Base-by-base conservation (phyloP, 2,329 filamentous ascomycete genomes). In the Aurifilum marmelostoma region DNA sequence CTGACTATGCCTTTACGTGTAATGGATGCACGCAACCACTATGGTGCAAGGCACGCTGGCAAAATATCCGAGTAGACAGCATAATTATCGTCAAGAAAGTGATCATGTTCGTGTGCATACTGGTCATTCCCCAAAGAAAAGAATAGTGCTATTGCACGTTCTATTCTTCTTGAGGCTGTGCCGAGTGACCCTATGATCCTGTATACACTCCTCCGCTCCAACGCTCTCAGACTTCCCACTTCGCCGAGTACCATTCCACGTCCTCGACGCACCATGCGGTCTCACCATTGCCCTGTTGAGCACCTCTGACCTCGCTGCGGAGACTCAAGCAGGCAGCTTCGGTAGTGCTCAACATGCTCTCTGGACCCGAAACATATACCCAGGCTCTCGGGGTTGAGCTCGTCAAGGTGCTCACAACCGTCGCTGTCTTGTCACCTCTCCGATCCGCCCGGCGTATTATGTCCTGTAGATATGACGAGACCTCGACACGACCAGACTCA, bases 311-410 rank as follows among this genome's bases (percentile, higher is more conserved):
- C 32, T 56, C 52, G 24, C 14, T 29, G 27, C 52, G 52, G 32
- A 62, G 39, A 34, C 37, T 29, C 18, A 68, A 52, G 24, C 52
- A 68, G 1, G 62, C 67, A 18, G 14, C 16, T 56, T 69, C 67
- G 24, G 63, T 61, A 27, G 56, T 52, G 27, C 34, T 66, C 34
- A 66, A 62, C 5, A 69, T 56, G 9, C 67, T 43, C 32, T 66
- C 63, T 2, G 67, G 67, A 3, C 67, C 67, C 3, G 67, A 69
- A 3, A 69, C n/a, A 3, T 69, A 69, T 1, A 62, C 63, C 67
- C 67, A 69, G 21, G 67, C 67, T 43, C 41, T 65, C 21, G n/a
- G 54, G 4, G 16, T n/a, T 43, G 52, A 56, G 52, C 52, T 29
- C 7, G 5, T 8, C 52, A 29, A 32, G 52, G 24, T 41, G 47